A percentile compares a stretch with the other conserved stretches of the same genome.
phyloP scores from a whole-genome alignment of 345 rosid genomes.

The Corymbia maculata region DNA sequence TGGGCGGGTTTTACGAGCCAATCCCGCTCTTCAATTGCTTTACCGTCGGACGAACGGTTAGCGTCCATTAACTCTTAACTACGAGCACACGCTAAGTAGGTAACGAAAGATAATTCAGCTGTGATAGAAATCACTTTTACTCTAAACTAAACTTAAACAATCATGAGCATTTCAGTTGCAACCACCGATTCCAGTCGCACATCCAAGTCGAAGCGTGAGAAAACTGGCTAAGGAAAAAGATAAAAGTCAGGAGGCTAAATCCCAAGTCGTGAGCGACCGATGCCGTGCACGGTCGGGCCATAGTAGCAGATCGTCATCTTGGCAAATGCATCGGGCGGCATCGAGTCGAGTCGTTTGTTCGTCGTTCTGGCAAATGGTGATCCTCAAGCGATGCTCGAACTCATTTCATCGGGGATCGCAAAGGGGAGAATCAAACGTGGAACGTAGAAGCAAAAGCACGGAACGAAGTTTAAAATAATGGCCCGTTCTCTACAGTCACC shows the following conservation, averaged over 20 bases:
- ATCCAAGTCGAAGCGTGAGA: neutral
- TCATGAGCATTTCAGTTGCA: neutral
- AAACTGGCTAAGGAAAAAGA: neutral
- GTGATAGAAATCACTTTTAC: neutral
- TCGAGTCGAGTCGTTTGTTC: neutral
- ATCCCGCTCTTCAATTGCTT: neutral
- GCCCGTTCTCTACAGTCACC: neutral
- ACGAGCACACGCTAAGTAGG: neutral
- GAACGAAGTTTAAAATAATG: neutral
- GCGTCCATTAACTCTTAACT: neutral
- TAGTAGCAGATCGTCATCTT: too few species aligned
- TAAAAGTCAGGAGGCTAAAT: neutral
- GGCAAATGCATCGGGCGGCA: neutral
- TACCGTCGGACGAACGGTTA: neutral
- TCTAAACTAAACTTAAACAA: neutral
- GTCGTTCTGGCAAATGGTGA: neutral
- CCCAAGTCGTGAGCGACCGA: too few species aligned
- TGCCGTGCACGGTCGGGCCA: too few species aligned
- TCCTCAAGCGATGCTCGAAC: neutral
- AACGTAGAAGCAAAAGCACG: neutral
- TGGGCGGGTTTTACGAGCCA: neutral
- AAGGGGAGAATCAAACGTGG: neutral
- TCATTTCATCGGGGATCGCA: neutral
- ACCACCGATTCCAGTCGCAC: neutral
- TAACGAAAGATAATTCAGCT: neutral